phyloP scores from a whole-genome alignment of 768 basidiomycete genomes.

The Termitomyces heimii region DNA sequence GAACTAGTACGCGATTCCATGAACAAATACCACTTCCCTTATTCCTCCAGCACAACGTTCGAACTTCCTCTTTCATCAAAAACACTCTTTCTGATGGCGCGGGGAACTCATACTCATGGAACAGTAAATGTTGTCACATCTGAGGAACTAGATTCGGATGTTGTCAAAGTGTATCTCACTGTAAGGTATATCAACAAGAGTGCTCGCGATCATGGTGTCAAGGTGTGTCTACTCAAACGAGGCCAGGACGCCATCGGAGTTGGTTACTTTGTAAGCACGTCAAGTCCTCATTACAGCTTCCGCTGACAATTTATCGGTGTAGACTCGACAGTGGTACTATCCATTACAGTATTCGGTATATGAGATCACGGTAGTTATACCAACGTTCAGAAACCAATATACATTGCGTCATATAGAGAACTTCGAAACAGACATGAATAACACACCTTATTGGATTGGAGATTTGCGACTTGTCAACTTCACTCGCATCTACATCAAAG shows the following conservation, averaged over 20 bases:
- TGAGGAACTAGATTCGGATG: constrained; percentile 12
- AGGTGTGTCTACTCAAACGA: constrained; percentile 24
- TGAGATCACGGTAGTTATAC: constrained; percentile 31
- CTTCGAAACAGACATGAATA: constrained; percentile 36
- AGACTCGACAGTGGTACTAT: constrained; percentile 7
- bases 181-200: constrained; percentile 15
- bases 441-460: constrained; percentile 30
- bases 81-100: constrained; percentile 22
- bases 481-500: constrained; percentile 25
- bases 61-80: constrained; percentile 18
- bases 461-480: constrained; percentile 32
- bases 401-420: constrained; percentile 27
- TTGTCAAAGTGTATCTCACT: constrained; percentile 20
- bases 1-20: background rate
- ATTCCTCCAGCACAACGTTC: constrained; percentile 11
- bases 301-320: background rate
- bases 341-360: background rate
- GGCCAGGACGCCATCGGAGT: constrained; percentile 23
- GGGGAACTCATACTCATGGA: constrained; percentile 20
- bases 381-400: constrained; percentile 16
- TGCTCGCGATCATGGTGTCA: constrained; percentile 17
- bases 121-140: constrained; percentile 21
- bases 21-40: constrained; percentile 4
- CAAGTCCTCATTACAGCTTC: background rate
- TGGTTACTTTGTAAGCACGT: constrained; percentile 28